Evolutionary conservation across 345 rosid genomes (phyloP).

Genomic region (Linum trigynum): DNA sequence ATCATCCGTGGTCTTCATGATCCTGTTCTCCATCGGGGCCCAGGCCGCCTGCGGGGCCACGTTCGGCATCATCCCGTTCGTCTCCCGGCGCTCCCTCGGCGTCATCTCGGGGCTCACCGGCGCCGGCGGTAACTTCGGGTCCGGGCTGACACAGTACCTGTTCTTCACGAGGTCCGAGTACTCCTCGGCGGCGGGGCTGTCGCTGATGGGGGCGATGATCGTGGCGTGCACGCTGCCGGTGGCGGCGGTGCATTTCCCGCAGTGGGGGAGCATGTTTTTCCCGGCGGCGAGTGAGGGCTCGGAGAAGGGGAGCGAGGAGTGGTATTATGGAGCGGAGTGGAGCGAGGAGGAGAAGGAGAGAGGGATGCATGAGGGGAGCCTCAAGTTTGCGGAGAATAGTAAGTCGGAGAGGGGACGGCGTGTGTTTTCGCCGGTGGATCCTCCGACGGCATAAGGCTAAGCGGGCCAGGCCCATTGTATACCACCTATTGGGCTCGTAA

Average conservation of each 20-base stretch:
- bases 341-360: constrained; percentile 14
- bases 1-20: constrained; percentile 31
- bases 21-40: constrained; percentile 47
- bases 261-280: constrained; percentile 18
- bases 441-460: neutral
- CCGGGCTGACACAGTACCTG: constrained; percentile 40
- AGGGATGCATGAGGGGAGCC: constrained; percentile 14
- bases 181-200: constrained; percentile 9
- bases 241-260: constrained; percentile 13
- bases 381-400: constrained; percentile 16
- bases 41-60: constrained; percentile 62
- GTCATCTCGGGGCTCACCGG: constrained; percentile 47
- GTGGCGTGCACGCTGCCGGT: constrained; percentile 10
- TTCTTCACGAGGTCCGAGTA: constrained; percentile 28
- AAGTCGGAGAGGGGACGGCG: constrained; percentile 8
- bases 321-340: constrained; percentile 16
- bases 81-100: constrained; percentile 45
- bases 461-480: too few relatives aligned
- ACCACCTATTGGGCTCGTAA: too few relatives aligned
- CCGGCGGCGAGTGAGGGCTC: constrained; percentile 7
- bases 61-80: constrained; percentile 45
- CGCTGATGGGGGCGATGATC: constrained; percentile 15
- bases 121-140: constrained; percentile 54
- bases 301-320: constrained; percentile 7
- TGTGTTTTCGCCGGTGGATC: neutral